Base-by-base conservation (phyloP, 1,284 basidiomycete genomes). In the Agroathelia rolfsii region DNA sequence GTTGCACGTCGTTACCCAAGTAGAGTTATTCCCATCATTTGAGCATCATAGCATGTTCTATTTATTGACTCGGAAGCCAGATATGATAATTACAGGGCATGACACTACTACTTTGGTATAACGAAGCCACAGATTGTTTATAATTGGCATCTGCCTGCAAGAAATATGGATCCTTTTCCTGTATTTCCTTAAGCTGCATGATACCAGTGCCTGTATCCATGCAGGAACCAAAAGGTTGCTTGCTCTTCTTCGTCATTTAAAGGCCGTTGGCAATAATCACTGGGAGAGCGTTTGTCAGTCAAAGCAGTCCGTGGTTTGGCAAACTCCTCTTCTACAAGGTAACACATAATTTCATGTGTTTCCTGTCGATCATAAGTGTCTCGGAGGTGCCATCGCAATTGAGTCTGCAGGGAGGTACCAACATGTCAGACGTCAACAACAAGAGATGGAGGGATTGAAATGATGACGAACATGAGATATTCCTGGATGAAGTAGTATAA, bases 301-400 rank as follows among this genome's bases (percentile, higher is more conserved):
- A n/a, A n/a, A n/a, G 21, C n/a, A n/a, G n/a, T n/a, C n/a, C 59
- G 58, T 41, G 58, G 49, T 32, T 53, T 54, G 25, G 77, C 39
- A 40, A 60, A 64, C 5, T 66, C 63, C 30, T 70, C 69, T 13
- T 64, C 61, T 21, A 53, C 49, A 32, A 90, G 56, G 39, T 69
- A 64, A 21, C 61, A 56, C 31, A 87, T 49, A 14, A 85, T 42
- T 13, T 87, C 84, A 34, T 65, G 58, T 21, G 81, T 55, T 51
- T 90, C 86, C 43, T 80, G 72, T 36, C 80, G 66, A 50, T 90
- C 85, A 41, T 87, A 81, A 17, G 77, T 67, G 8, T 64, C 55
- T 35, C 69, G 60, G 32, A 89, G 57, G 37, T 76, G 66, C 69
- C 74, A 77, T 35, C 73, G 66, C 31, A 89, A 55, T 45, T 78